A percentile compares a stretch with the other conserved stretches of the same genome.
Conservation (phyloP, 192 early-diverging fungal genomes). For the Podila verticillata region DNA sequence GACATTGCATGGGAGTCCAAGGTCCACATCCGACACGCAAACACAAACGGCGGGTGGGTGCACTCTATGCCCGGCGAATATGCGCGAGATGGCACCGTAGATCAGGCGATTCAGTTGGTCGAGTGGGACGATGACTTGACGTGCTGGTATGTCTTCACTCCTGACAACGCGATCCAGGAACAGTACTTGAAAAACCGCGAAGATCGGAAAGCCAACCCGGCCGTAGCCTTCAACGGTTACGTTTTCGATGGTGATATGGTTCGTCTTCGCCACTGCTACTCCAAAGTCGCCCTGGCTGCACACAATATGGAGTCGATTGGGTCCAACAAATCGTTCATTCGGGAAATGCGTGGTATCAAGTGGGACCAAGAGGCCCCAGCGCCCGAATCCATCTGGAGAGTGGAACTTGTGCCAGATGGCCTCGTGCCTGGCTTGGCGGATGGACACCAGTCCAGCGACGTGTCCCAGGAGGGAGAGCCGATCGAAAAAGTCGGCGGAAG, state of each 20-base stretch:
- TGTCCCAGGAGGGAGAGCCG: neutral
- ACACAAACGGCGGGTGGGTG: slow-evolving; percentile 75
- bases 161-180: neutral
- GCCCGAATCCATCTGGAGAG: slow-evolving; percentile 7
- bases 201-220: neutral
- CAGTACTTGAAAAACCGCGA: neutral
- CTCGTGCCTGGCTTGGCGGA: slow-evolving; percentile 10
- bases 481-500: neutral
- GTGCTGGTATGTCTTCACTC: slow-evolving; percentile 13
- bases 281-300: slow-evolving; percentile 7
- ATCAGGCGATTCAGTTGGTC: slow-evolving; percentile 21
- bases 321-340: slow-evolving; percentile 21
- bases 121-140: slow-evolving; percentile 18
- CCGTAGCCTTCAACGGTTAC: neutral
- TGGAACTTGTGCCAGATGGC: slow-evolving; percentile 8
- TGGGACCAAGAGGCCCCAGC: neutral
- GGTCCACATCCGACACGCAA: slow-evolving; percentile 70
- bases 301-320: slow-evolving; percentile 1
- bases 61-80: slow-evolving; percentile 60
- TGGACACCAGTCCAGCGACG: neutral
- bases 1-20: slow-evolving; percentile 70
- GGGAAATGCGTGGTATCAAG: slow-evolving; percentile 10
- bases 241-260: slow-evolving; percentile 7
- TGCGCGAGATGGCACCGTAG: slow-evolving; percentile 11
- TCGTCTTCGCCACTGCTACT: slow-evolving; percentile 3